phyloP scores from a whole-genome alignment of 2,329 filamentous ascomycete genomes.

The Colletotrichum cereale region DNA sequence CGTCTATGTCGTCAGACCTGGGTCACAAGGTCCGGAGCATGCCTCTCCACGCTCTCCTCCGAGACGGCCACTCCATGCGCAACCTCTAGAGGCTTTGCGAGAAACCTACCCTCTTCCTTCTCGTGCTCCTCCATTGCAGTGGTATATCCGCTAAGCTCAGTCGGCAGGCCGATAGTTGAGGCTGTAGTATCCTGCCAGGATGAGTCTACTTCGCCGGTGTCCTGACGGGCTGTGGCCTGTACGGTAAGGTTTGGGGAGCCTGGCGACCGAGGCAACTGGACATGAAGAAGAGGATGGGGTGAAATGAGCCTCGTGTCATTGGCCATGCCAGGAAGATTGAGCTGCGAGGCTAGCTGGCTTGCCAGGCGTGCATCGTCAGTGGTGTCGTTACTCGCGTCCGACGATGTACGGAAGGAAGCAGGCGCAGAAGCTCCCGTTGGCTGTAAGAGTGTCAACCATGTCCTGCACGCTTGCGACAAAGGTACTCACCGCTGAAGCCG shows the following conservation, averaged over 20 bases:
- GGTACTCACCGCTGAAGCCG: conserved; percentile 52
- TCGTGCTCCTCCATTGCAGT: conserved; percentile 50
- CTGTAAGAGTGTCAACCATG: conserved; percentile 9
- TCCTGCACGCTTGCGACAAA: too few species aligned
- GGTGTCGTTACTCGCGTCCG: neutral
- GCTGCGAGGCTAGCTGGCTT: neutral
- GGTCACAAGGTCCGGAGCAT: conserved; percentile 59
- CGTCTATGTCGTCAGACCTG: conserved; percentile 41
- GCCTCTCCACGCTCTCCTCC: conserved; percentile 66
- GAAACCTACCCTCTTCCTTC: conserved; percentile 49
- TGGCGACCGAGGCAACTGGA: conserved; percentile 35
- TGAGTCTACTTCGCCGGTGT: conserved; percentile 12
- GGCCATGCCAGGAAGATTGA: neutral
- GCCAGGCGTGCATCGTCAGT: neutral
- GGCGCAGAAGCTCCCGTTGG: neutral
- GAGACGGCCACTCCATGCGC: conserved; percentile 66
- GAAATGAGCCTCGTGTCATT: neutral
- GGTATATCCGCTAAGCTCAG: neutral
- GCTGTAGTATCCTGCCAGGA: conserved; percentile 21
- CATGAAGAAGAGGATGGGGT: neutral
- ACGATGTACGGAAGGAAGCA: neutral
- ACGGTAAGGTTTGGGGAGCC: conserved; percentile 14
- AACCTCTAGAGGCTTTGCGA: conserved; percentile 59
- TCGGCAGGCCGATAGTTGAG: neutral
- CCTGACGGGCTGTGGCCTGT: neutral